Percentiles rank a stretch among this genome's conserved stretches.
phyloP scores from a whole-genome alignment of 345 rosid genomes.

The Cochlearia excelsa region DNA sequence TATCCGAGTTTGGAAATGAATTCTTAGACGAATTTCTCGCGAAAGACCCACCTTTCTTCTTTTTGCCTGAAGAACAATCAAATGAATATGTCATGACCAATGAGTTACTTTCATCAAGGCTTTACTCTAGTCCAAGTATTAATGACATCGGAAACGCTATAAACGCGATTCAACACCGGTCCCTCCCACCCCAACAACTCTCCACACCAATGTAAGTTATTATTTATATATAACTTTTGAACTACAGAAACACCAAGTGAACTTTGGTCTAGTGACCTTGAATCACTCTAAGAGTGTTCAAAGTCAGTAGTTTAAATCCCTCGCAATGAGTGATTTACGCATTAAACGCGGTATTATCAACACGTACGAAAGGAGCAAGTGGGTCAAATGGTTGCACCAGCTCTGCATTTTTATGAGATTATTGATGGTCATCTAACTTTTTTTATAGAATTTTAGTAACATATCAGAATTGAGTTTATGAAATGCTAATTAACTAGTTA shows the following conservation, averaged over 20 bases:
- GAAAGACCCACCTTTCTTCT: slow-evolving; percentile 48
- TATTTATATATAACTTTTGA: neutral
- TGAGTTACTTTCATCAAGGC: slow-evolving; percentile 40
- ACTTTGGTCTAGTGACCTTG: too few species aligned
- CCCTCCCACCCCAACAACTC: slow-evolving; percentile 13
- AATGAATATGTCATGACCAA: slow-evolving; percentile 34
- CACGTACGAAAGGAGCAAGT: too few species aligned
- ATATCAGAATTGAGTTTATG: too few species aligned
- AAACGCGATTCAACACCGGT: slow-evolving; percentile 17
- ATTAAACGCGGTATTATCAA: too few species aligned
- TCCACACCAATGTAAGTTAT: slow-evolving; percentile 3
- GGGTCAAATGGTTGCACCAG: too few species aligned
- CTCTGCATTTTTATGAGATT: too few species aligned
- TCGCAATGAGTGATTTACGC: too few species aligned
- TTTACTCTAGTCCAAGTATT: slow-evolving; percentile 59
- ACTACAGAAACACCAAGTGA: too few species aligned
- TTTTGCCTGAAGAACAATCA: slow-evolving; percentile 33
- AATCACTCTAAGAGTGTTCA: too few species aligned
- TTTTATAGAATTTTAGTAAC: too few species aligned
- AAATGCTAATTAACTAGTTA: neutral
- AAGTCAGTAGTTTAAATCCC: too few species aligned
- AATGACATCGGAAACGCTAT: slow-evolving; percentile 52
- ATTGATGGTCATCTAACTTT: too few species aligned
- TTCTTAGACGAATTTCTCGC: slow-evolving; percentile 46
- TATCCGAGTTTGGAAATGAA: slow-evolving; percentile 17